These are phyloP conservation scores for Cymbidium sinense DNA, from an alignment of 106 monocot genomes.

Conservation along the genomic window DNA sequence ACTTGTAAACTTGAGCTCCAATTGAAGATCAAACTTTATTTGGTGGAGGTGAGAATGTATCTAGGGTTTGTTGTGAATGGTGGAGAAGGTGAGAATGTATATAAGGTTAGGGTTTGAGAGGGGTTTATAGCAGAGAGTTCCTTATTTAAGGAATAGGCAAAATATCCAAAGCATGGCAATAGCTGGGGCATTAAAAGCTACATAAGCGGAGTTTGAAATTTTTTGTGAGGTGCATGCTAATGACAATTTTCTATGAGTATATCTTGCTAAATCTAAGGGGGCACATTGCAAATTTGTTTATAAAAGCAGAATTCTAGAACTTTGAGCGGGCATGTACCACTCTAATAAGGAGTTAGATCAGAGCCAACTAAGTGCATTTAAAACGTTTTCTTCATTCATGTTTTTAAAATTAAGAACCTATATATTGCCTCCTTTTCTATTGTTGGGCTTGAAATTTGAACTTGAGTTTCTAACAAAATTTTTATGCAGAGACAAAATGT, in stretches of 20 bases:
- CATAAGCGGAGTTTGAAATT: neutral
- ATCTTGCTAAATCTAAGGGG: neutral
- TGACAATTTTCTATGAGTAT: neutral
- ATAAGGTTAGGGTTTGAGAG: no score
- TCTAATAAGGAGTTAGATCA: neutral
- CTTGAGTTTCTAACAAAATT: neutral
- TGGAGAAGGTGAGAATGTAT: no score
- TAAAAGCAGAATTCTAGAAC: neutral
- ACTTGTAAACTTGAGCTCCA: no score
- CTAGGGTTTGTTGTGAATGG: no score
- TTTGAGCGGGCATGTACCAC: neutral
- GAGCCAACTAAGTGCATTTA: neutral
- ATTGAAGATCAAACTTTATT: no score
- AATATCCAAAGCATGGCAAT: neutral
- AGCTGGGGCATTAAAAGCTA: neutral
- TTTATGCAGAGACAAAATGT: constrained; percentile 33
- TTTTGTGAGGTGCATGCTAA: neutral
- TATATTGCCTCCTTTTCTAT: neutral
- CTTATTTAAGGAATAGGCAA: neutral
- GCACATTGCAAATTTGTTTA: neutral
- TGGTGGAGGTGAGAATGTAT: no score
- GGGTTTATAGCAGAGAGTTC: no score
- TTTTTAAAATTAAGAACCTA: neutral
- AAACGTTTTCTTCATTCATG: neutral
- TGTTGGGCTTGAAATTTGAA: neutral